Evolutionary conservation across 2,329 filamentous ascomycete species (phyloP), one percentile per base, ranked within the genome.

Genomic region (Xylariaceae sp.): DNA sequence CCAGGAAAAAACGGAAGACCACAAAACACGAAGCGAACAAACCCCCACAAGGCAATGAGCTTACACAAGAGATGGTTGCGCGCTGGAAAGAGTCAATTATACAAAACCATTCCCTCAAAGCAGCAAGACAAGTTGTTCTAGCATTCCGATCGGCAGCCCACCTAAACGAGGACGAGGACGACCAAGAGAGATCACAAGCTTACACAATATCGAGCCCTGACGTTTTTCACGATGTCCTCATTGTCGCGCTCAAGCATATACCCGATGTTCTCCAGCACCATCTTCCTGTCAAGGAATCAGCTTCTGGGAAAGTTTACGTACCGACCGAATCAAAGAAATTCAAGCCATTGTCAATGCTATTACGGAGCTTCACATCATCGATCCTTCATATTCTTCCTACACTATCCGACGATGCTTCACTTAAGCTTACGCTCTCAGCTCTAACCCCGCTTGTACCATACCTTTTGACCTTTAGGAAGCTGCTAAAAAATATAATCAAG

Each of bases 391-490:
- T 99, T 39, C 84, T 99, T 55, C 80, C 84, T 57, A 92, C 88
- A 42, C 79, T 99, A 34, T 95, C 92, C 2, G 94, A 99, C 69
- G 86, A 92, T 41, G 83, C 86, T 47, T 96, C 94, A 0, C 81
- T 96, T 51, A 92, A 95, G 69, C 80, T 96, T 66, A 96, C 94
- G 0, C 80, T 99, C 46, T 86, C 88, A 18, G 89, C 92, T 15
- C 80, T 96, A 55, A 83, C 88, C 40, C 87, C 88, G 10, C 82
- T 99, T 47, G 80, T 97, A 6, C 94, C 94, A 12, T 99, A 99
- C 70, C 82, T 97, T 15, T 80, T 97, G n/a, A 92, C 92, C 15
- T 97, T 96, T 80, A 89, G 95, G 71, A 97, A 99, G 74, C 81
- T 96, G 43, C 77, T 99, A 55, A 94, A 94, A 71, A 84, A 86